A percentile compares a stretch with the other conserved stretches of the same genome.
Evolutionary conservation across 2,329 filamentous ascomycete genomes (phyloP).

Genomic region (Chaetomiaceae sp.): DNA sequence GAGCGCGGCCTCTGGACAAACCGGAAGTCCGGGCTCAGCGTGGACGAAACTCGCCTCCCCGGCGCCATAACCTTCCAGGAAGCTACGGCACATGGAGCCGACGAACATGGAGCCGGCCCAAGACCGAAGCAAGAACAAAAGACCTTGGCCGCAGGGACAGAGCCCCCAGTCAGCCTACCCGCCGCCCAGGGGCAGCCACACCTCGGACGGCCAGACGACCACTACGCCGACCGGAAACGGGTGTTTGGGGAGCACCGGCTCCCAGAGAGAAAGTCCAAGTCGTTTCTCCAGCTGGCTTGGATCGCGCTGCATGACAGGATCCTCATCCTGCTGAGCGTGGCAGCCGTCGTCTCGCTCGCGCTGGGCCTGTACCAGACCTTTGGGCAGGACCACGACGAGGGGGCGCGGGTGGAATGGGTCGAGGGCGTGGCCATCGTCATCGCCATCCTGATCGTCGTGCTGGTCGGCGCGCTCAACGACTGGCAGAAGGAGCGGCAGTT

Average conservation of each 20-base stretch:
- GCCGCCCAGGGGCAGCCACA: neutral
- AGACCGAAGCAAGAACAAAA: neutral
- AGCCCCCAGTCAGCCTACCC: conserved; percentile 3
- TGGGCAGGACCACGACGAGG: conserved; percentile 39
- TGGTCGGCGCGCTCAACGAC: conserved; percentile 60
- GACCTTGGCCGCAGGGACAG: conserved; percentile 21
- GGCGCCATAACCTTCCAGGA: conserved; percentile 63
- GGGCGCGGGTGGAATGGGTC: conserved; percentile 54
- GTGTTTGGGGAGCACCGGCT: conserved; percentile 57
- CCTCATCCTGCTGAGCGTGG: conserved; percentile 60
- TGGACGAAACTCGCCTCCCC: conserved; percentile 63
- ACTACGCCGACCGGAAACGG: conserved; percentile 48
- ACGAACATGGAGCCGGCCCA: no score
- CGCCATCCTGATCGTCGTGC: conserved; percentile 59
- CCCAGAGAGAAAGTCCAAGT: conserved; percentile 58
- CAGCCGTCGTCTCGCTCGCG: conserved; percentile 60
- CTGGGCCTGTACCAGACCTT: conserved; percentile 65
- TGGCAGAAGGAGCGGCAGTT: conserved; percentile 66
- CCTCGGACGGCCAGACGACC: neutral
- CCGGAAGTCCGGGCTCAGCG: conserved; percentile 58
- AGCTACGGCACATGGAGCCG: conserved; percentile 39
- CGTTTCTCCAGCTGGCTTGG: conserved; percentile 59
- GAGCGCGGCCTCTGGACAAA: conserved; percentile 69
- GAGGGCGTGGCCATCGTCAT: conserved; percentile 63
- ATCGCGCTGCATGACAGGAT: conserved; percentile 65